Percentiles rank a stretch among this genome's conserved stretches.
These are phyloP conservation scores for Fusarium praegraminearum DNA, from an alignment of 2,329 filamentous ascomycete genomes.

Conservation along the genomic window DNA sequence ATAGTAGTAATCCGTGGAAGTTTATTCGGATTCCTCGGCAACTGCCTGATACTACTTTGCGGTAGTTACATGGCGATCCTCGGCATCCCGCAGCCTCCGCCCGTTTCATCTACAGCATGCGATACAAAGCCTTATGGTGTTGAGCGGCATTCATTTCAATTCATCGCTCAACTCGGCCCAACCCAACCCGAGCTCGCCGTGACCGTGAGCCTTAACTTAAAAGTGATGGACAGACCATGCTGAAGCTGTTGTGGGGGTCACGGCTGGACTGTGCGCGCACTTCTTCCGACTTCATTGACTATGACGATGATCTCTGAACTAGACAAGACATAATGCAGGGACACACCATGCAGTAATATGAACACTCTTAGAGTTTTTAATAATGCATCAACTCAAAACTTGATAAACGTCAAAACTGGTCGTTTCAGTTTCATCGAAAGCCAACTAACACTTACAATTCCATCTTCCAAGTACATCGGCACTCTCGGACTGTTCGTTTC, in stretches of 20 bases:
- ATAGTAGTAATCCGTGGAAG: constrained; percentile 1
- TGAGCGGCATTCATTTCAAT: not conserved
- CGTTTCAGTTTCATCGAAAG: constrained; percentile 25
- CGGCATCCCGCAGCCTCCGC: constrained; percentile 11
- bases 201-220: not conserved
- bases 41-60: not conserved
- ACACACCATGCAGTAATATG: not conserved
- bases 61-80: constrained; percentile 16
- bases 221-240: constrained; percentile 8
- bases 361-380: not conserved
- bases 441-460: not conserved
- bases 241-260: constrained; percentile 23
- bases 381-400: constrained; percentile 7
- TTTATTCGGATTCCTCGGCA: constrained; percentile 11
- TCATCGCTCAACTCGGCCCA: not conserved
- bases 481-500: not conserved
- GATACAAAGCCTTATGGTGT: not conserved
- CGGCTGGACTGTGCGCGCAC: constrained; percentile 11
- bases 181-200: not conserved
- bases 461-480: constrained; percentile 4
- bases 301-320: constrained; percentile 10
- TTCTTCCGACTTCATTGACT: constrained; percentile 10
- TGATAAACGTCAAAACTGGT: constrained; percentile 1
- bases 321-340: not conserved
- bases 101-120: not conserved